A percentile compares a stretch with the other conserved stretches of the same genome.
phyloP scores from a whole-genome alignment of 148 eudicot genomes.

The Mesembryanthemum crystallinum region DNA sequence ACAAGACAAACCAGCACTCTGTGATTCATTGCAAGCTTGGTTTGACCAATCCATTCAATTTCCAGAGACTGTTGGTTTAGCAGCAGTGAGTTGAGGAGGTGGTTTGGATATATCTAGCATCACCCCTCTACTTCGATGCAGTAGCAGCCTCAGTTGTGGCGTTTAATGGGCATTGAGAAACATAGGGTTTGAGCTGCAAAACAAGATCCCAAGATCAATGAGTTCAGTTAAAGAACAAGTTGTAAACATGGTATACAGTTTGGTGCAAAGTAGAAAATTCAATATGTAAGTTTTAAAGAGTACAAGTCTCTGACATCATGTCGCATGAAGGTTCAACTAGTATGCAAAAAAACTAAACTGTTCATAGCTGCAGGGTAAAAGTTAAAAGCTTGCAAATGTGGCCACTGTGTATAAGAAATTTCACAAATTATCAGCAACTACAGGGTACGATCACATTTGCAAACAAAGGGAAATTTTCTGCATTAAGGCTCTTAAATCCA shows the following conservation, averaged over 20 bases:
- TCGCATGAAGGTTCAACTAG: background rate
- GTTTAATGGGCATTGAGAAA: conserved; percentile 41
- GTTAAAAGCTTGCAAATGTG: no score
- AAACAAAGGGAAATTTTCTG: no score
- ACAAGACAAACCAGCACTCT: conserved; percentile 1
- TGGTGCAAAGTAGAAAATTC: background rate
- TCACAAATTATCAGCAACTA: no score
- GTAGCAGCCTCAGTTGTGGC: conserved; percentile 34
- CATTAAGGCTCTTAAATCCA: no score
- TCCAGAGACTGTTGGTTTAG: background rate
- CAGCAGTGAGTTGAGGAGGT: background rate
- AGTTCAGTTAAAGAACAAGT: background rate
- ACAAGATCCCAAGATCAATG: conserved; percentile 1
- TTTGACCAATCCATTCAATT: background rate
- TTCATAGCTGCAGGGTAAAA: no score
- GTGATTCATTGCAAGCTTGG: background rate
- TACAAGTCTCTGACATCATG: background rate
- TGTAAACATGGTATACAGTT: background rate
- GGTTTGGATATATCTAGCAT: background rate
- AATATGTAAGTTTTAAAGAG: background rate
- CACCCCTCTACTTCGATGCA: conserved; percentile 20
- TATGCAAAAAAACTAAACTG: no score
- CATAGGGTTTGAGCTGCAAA: conserved; percentile 56
- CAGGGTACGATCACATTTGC: no score
- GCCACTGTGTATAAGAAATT: no score